Evolutionary conservation across 1,139 yeast genomes (phyloP).

Genomic region (Pichia sp.): DNA sequence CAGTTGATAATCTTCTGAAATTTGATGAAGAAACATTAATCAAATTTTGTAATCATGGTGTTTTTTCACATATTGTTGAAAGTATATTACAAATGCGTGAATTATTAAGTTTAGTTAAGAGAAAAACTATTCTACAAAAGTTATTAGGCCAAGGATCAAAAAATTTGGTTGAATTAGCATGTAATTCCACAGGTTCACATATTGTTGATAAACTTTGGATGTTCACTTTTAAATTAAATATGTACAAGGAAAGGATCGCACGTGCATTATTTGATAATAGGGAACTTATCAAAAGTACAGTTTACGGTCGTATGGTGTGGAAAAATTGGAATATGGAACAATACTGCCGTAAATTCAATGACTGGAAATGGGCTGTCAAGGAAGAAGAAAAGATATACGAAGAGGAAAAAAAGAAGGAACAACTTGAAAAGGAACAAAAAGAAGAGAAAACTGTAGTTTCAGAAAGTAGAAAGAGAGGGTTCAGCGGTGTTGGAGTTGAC

Average conservation of each 20-base stretch:
- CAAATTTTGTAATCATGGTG: constrained; percentile 81
- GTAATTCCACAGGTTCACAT: constrained; percentile 90
- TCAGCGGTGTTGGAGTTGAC: background rate
- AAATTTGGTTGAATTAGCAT: constrained; percentile 50
- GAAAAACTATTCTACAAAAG: constrained; percentile 63
- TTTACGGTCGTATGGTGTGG: constrained; percentile 90
- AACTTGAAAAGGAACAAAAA: background rate
- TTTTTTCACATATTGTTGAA: constrained; percentile 81
- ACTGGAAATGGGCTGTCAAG: constrained; percentile 74
- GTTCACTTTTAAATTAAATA: constrained; percentile 69
- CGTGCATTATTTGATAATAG: constrained; percentile 55
- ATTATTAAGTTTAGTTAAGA: constrained; percentile 47
- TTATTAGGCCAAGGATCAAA: constrained; percentile 35
- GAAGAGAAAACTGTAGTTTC: constrained; percentile 15
- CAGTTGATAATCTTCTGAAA: constrained; percentile 55
- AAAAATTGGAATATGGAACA: constrained; percentile 87
- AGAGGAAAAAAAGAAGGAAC: constrained; percentile 14
- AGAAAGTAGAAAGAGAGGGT: background rate
- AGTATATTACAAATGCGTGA: constrained; percentile 44
- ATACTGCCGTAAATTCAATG: constrained; percentile 65
- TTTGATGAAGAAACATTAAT: constrained; percentile 35
- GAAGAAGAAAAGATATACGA: constrained; percentile 52
- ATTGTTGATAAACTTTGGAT: constrained; percentile 80
- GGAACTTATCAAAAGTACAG: constrained; percentile 71
- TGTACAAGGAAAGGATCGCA: constrained; percentile 85